A percentile compares a stretch with the other conserved stretches of the same genome.
phyloP scores from a whole-genome alignment of 2,329 filamentous ascomycete genomes.

The Diaporthe ampelina region DNA sequence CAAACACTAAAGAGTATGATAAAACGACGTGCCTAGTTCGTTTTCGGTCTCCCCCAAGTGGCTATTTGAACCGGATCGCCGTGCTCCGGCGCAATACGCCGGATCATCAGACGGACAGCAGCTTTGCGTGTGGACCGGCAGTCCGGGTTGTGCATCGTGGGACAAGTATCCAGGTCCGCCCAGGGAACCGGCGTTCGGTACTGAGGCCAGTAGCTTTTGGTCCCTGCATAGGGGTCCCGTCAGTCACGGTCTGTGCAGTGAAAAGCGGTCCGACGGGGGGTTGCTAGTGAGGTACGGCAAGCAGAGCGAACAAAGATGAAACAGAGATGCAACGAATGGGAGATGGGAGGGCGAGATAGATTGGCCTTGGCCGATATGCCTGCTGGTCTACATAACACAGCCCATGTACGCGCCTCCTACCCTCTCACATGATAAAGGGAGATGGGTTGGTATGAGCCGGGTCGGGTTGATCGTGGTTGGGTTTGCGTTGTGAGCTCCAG shows the following conservation, averaged over 20 bases:
- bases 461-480: background rate
- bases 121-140: conserved; percentile 5
- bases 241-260: conserved; percentile 17
- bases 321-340: conserved; percentile 33
- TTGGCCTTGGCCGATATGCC: conserved; percentile 23
- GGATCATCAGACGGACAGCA: conserved; percentile 26
- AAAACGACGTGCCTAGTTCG: background rate
- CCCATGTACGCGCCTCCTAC: background rate
- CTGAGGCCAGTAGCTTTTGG: conserved; percentile 15
- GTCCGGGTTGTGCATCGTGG: conserved; percentile 8
- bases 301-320: conserved; percentile 31
- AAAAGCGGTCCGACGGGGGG: conserved; percentile 18
- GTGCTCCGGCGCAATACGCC: background rate
- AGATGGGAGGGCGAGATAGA: background rate
- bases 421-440: background rate
- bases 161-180: background rate
- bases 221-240: conserved; percentile 28
- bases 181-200: background rate
- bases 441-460: background rate
- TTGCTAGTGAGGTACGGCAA: conserved; percentile 19
- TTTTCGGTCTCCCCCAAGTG: background rate
- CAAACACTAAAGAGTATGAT: background rate
- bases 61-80: conserved; percentile 1
- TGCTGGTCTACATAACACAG: conserved; percentile 9
- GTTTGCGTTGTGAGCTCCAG: background rate